These are phyloP conservation scores for Trichothecium sympodiale DNA, from an alignment of 2,329 filamentous ascomycete species.

Conservation along the genomic window DNA sequence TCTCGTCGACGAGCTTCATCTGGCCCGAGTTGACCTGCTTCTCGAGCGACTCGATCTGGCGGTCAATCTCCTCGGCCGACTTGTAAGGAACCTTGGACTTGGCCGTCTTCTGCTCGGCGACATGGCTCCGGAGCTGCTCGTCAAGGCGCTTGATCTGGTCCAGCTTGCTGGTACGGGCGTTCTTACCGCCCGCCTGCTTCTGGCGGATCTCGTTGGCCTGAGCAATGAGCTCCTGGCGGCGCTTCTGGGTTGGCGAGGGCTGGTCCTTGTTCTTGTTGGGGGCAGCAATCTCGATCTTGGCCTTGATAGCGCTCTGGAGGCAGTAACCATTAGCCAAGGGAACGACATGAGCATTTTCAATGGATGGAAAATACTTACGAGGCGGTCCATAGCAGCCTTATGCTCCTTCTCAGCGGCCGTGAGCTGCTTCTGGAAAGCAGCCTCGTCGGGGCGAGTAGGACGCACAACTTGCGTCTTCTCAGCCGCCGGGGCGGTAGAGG, in stretches of 20 bases:
- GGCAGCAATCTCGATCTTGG: constrained; percentile 75
- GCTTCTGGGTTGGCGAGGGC: constrained; percentile 70
- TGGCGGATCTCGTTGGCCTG: constrained; percentile 76
- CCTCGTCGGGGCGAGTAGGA: constrained; percentile 82
- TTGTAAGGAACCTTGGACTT: constrained; percentile 76
- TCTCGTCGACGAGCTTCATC: constrained; percentile 96
- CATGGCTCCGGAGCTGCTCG: constrained; percentile 73
- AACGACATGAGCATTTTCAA: constrained; percentile 1
- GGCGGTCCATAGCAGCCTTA: constrained; percentile 56
- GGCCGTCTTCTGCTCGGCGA: constrained; percentile 77
- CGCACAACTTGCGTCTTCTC: constrained; percentile 36
- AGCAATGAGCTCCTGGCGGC: constrained; percentile 72
- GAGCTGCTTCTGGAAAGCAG: constrained; percentile 67
- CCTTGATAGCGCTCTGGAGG: constrained; percentile 70
- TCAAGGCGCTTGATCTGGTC: constrained; percentile 92
- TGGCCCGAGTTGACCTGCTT: constrained; percentile 77
- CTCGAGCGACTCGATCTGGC: constrained; percentile 69
- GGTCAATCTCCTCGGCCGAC: constrained; percentile 77
- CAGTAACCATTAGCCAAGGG: constrained; percentile 8
- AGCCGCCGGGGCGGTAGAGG: constrained; percentile 31
- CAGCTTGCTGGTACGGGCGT: constrained; percentile 62
- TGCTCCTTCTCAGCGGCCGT: constrained; percentile 81
- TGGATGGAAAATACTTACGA: constrained; percentile 20
- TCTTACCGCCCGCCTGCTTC: constrained; percentile 82
- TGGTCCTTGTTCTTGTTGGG: constrained; percentile 67